Evolutionary conservation across 1,139 yeast species (phyloP).

Genomic region (Saccharomyces hybrid): DNA sequence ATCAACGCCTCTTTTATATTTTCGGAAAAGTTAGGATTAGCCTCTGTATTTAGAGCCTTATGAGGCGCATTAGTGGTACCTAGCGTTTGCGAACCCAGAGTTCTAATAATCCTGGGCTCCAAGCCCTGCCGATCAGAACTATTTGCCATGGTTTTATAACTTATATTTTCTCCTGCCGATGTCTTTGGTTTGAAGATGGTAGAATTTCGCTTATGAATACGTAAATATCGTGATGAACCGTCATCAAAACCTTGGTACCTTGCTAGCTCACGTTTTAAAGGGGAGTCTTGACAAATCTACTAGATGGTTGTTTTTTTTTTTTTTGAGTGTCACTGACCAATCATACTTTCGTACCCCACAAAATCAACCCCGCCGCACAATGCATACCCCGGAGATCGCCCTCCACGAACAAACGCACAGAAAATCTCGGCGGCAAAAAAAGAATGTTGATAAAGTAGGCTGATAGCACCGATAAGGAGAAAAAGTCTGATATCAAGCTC

Average conservation of each 20-base stretch:
- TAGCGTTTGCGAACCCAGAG: slow-evolving; percentile 20
- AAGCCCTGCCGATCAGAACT: not conserved
- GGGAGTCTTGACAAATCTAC: not conserved
- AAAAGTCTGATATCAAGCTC: not conserved
- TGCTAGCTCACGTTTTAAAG: not conserved
- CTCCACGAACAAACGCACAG: not conserved
- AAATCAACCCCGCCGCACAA: not conserved
- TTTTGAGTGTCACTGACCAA: not conserved
- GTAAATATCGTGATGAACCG: not conserved
- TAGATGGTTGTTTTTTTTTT: not conserved
- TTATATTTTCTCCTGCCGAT: not conserved
- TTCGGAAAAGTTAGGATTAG: not conserved
- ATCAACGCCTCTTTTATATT: not conserved
- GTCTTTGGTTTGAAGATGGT: not conserved
- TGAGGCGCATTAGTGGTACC: slow-evolving; percentile 10
- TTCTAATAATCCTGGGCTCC: slow-evolving; percentile 17
- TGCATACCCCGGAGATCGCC: not conserved
- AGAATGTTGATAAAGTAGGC: not conserved
- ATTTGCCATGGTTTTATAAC: not conserved
- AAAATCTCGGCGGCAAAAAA: not conserved
- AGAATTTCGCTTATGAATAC: not conserved
- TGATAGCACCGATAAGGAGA: not conserved
- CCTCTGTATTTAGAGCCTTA: not conserved
- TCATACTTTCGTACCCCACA: not conserved
- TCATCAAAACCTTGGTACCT: not conserved